Conservation (phyloP, 305 asterid genomes). For the Nicotiana rustica region DNA sequence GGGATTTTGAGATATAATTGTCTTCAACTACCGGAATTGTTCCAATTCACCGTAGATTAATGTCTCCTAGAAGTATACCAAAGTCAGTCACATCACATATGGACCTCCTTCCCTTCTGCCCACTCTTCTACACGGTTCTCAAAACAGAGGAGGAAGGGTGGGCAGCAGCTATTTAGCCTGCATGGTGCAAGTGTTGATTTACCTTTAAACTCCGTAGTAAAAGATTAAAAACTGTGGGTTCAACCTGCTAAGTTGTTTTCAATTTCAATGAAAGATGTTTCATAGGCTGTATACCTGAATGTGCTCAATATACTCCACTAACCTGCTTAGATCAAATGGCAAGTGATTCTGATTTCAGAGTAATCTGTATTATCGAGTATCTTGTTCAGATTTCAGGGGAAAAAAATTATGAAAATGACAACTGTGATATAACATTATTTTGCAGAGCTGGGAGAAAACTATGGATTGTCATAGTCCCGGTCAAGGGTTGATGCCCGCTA, state of each 20-base stretch:
- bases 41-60: no score
- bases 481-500: slow-evolving; percentile 85
- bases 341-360: neutral
- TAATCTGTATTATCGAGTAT: neutral
- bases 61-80: neutral
- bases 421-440: slow-evolving; percentile 11
- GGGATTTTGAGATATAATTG: no score
- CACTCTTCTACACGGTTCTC: neutral
- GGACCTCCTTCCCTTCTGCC: neutral
- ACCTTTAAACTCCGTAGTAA: slow-evolving; percentile 6
- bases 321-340: slow-evolving; percentile 15
- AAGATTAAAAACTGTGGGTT: neutral
- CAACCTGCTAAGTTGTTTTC: neutral
- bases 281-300: neutral
- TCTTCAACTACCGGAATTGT: neutral
- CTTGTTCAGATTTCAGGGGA: neutral
- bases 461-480: slow-evolving; percentile 88
- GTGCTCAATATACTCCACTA: neutral
- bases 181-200: neutral
- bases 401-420: neutral
- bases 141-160: neutral
- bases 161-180: neutral
- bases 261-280: neutral
- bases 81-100: neutral
- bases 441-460: slow-evolving; percentile 86